Base-by-base conservation (phyloP, 140 eudicot species). In the Cichorium intybus region DNA sequence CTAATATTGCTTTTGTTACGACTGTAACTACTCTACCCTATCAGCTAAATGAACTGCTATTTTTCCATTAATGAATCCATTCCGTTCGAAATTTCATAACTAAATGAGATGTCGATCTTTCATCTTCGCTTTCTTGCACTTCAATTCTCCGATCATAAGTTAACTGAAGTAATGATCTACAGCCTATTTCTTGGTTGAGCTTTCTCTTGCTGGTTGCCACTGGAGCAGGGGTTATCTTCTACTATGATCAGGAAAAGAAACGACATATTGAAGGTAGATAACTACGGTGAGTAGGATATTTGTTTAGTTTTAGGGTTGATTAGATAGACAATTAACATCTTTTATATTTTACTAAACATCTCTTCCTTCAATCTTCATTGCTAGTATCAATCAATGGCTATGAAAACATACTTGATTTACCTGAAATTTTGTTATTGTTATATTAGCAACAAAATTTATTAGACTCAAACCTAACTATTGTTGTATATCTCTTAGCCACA, bases 161-260 rank as follows among this genome's bases (percentile, higher is more conserved):
- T 65, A 58, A 60, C 65, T 61, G 53, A 39, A 28, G 53, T 52
- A 26, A 28, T 77, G 59, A 65, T 60, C 7, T 64, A 48, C 85
- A 92, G 98, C 98, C 98, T 34, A 87, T 92, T 62, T 83, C 98
- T 22, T 92, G 98, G 98, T 74, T 88, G 95, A 92, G 98, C 85
- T 77, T 92, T 75, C 79, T 88, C 70, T 76, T 92, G 87, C 87
- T 88, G 79, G 51, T 92, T 65, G 79, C 78, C 3, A 85, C 87
- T 15, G 98, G 98, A 77, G 98, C 87, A n/a, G 95, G 96, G 65
- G 60, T 92, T 59, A 59, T 85, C 51, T 92, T 49, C 71, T 92
- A 92, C 75, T 88, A 92, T 60, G 95, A 92, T 68, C 80, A 77
- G 49, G 95, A 85, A 78, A 92, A 92, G 82, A 85, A 79, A 68